Percentiles rank a stretch among this genome's conserved stretches.
These are phyloP conservation scores for Hypoxylon fragiforme DNA, from an alignment of 495 filamentous ascomycete species.

Conservation along the genomic window DNA sequence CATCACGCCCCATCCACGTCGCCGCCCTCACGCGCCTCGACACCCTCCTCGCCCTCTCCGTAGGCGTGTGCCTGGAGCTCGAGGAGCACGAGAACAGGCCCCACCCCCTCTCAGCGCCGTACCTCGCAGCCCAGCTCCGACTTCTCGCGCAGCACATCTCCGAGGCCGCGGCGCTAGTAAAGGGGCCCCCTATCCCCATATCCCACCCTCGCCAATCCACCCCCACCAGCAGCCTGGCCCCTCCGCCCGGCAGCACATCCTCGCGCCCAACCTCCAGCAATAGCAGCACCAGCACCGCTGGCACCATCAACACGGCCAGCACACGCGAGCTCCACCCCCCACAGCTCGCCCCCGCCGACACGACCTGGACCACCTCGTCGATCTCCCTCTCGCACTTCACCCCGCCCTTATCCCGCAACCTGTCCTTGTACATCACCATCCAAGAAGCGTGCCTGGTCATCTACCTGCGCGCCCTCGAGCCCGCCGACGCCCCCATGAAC, in stretches of 20 bases:
- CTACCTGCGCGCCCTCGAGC: conserved; percentile 76
- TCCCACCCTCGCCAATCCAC: conserved; percentile 35
- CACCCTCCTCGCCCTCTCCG: conserved; percentile 71
- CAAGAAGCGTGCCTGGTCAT: conserved; percentile 77
- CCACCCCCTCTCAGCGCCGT: conserved; percentile 62
- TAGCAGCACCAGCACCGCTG: conserved; percentile 19
- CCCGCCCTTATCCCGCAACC: conserved; percentile 47
- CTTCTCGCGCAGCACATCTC: conserved; percentile 74
- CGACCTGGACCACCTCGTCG: conserved; percentile 44
- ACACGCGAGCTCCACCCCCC: too few relatives aligned
- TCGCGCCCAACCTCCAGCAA: neutral
- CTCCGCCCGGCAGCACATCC: neutral
- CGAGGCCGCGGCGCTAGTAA: conserved; percentile 65
- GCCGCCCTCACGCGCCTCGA: conserved; percentile 70
- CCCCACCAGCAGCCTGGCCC: neutral
- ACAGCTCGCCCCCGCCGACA: conserved; percentile 19
- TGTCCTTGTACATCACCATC: conserved; percentile 77
- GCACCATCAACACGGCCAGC: too few relatives aligned
- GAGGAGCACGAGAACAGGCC: conserved; percentile 37
- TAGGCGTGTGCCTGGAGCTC: conserved; percentile 69
- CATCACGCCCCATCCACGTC: conserved; percentile 62
- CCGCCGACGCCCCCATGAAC: conserved; percentile 53
- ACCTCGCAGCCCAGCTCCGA: conserved; percentile 78
- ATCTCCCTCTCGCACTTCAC: conserved; percentile 45
- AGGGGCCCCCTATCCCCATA: conserved; percentile 51